These are phyloP conservation scores for Hericium rajendrae DNA, from an alignment of 768 basidiomycete species.

Conservation along the genomic window DNA sequence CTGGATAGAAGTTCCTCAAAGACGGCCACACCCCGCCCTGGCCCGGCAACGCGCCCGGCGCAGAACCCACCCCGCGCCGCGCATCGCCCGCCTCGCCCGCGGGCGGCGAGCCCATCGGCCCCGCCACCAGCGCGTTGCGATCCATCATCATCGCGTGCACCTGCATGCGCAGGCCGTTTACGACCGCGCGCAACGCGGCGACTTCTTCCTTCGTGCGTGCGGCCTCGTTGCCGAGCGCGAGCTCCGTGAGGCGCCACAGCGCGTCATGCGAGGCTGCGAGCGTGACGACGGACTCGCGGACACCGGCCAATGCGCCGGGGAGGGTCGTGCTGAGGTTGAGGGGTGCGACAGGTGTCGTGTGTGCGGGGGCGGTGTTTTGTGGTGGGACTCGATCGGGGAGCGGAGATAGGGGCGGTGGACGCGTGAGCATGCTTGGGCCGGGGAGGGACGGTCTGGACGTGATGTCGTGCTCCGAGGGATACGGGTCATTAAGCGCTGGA, in stretches of 20 bases:
- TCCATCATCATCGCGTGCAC: conserved; percentile 14
- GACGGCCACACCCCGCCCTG: background rate
- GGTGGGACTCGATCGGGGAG: background rate
- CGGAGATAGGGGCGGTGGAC: background rate
- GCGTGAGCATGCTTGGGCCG: background rate
- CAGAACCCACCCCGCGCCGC: background rate
- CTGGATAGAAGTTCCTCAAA: background rate
- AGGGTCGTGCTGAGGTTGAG: conserved; percentile 1
- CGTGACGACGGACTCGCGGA: conserved; percentile 9
- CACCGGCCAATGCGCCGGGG: background rate
- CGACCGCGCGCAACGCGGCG: conserved; percentile 12
- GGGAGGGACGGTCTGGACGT: background rate
- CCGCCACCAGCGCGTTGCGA: conserved; percentile 1
- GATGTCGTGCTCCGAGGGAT: background rate
- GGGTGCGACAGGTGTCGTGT: background rate
- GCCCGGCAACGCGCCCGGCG: background rate
- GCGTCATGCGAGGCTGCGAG: conserved; percentile 7
- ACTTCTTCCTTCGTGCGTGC: conserved; percentile 7
- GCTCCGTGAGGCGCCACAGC: conserved; percentile 8
- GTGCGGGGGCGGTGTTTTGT: background rate
- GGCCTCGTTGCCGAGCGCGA: conserved; percentile 6
- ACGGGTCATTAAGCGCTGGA: background rate
- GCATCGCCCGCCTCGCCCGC: background rate
- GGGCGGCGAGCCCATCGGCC: no score
- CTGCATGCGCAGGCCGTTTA: conserved; percentile 12